Evolutionary conservation across 306 rosid species (phyloP), one percentile per base, ranked within the genome.

Genomic region (Phaseolus lunatus): DNA sequence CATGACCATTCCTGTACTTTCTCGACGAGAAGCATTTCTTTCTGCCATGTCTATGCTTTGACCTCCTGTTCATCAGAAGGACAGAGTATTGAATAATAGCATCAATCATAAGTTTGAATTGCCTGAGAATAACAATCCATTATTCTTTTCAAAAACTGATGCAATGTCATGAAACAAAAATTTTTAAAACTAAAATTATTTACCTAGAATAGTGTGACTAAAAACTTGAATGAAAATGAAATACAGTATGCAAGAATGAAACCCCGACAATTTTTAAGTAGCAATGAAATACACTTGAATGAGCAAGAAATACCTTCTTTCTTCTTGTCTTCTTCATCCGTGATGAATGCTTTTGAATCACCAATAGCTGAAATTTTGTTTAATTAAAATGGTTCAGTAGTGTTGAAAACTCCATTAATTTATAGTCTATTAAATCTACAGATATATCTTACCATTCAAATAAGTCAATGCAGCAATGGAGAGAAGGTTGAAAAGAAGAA

Each of bases 401-500:
- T 5, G 9, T 3, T 31, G 18, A 26, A 67, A 58, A 47, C 2
- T 57, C 48, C 31, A 63, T 58, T 77, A 16, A 67, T 15, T 74
- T 18, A 52, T 2, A 5, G 3, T 49, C n/a, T 31, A 24, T 65
- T 16, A 74, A 79, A 73, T 59, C 24, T 67, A 77, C 20, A 58
- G 50, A 39, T 58, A 47, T 59, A 54, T 83, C 88, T 85, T 83
- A 93, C 96, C 91, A 47, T 83, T 89, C 74, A 93, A 26, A 72
- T 53, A 89, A 18, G 91, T 81, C 81, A 93, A 69, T 70, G 96
- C 92, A 44, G 31, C 80, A 31, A 88, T 47, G 72, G 83, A 86
- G 20, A 89, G 67, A 68, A 86, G 14, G 83, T 88, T 90, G 88
- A 85, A 89, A 37, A 93, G 85, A 75, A 93, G 76, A 77, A 88